Base-by-base conservation (phyloP, 2,329 filamentous ascomycete genomes). In the Magnaporthiopsis incrustans region DNA sequence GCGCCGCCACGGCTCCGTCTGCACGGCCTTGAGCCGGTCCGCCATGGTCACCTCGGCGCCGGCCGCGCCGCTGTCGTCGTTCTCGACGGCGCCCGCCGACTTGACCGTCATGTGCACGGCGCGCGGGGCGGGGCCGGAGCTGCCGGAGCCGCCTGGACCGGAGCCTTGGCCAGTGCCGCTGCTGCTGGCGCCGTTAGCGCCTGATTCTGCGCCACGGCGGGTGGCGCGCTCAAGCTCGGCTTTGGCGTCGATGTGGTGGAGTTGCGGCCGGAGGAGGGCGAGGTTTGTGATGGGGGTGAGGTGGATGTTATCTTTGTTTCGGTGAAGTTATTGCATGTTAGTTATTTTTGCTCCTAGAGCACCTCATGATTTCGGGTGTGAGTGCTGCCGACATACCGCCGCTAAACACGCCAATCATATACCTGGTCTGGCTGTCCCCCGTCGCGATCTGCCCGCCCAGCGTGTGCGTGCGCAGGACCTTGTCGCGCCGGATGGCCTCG, bases 371-470 rank as follows among this genome's bases (percentile, higher is more conserved):
- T n/a, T n/a, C n/a, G n/a, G n/a, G n/a, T n/a, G 3, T 65, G 25
- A 27, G 80, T 86, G 70, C 4, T 33, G 32, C 32, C 4, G 10
- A 33, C 33, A 35, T 76, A 94, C 91, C 85, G 62, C 89, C 89
- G 73, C 89, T 85, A 73, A 98, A 97, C n/a, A 92, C 89, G 33
- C 92, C 95, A 61, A 97, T 83, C 87, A 97, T 96, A 78, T 96
- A 96, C 68, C 91, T 89, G 27, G 89, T 89, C 67, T 89, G 85
- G 67, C 88, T 86, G 3, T 86, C 80, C 57, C 86, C 83, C 15
- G 88, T 82, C 66, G 91, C 88, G 33, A 63, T 59, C 74, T 94
- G 88, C 0, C 95, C 95, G 59, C 92, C 93, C 27, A 97, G 81
- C 0, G 92, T 96, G 78, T 96, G 92, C 66, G 86, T 89, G 61